Evolutionary conservation across 176 grass and related monocot species (phyloP).

Genomic region (Eragrostis curvula): DNA sequence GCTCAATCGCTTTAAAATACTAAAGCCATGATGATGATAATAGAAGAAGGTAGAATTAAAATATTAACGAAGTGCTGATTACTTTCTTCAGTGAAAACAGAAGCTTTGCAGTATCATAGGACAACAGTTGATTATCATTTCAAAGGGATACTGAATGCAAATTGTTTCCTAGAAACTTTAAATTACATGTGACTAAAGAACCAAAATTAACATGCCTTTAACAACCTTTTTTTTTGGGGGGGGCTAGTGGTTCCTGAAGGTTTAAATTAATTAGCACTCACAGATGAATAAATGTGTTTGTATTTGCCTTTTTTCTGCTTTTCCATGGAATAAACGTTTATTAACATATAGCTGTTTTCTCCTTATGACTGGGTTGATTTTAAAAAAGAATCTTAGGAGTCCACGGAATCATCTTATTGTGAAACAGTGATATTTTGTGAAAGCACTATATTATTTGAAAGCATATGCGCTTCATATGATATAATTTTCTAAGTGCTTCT

Average conservation of each 20-base stretch:
- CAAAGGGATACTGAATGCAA: neutral
- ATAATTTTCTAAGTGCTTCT: neutral
- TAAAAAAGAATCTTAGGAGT: no score
- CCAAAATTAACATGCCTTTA: neutral
- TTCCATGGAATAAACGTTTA: neutral
- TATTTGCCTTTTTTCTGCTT: constrained; percentile 3
- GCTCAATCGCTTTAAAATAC: neutral
- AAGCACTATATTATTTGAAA: constrained; percentile 14
- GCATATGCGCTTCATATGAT: neutral
- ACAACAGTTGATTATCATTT: neutral
- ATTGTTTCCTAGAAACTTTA: no score
- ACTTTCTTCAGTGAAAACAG: neutral
- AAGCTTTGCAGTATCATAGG: neutral
- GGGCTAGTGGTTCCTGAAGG: neutral
- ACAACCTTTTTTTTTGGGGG: neutral
- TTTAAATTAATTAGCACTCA: constrained; percentile 2
- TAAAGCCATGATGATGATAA: neutral
- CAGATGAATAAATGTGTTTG: neutral
- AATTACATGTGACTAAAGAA: neutral
- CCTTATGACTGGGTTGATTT: neutral
- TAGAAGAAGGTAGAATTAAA: neutral
- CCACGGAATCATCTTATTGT: neutral
- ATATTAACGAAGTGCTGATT: neutral
- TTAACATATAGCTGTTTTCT: no score
- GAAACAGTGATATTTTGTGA: constrained; percentile 1